phyloP scores from a whole-genome alignment of 495 filamentous ascomycete species.

The Aspergillus conjunctus region DNA sequence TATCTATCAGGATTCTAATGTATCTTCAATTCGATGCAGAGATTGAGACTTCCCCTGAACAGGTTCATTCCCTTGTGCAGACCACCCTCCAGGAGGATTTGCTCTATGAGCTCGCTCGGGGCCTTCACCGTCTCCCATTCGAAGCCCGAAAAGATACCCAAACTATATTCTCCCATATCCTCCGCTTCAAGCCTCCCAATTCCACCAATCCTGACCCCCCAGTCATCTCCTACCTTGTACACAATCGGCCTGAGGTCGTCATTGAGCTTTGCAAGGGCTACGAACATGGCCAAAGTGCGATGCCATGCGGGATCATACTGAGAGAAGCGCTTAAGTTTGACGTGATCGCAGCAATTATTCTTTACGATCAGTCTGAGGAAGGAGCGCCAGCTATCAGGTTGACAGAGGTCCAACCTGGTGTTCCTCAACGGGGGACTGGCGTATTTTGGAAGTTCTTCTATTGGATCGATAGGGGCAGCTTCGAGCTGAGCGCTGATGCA shows the following conservation, averaged over 20 bases:
- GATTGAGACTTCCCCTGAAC: conserved; percentile 79
- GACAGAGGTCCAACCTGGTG: conserved; percentile 65
- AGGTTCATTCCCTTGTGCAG: conserved; percentile 76
- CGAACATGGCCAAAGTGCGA: conserved; percentile 84
- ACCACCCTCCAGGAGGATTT: conserved; percentile 86
- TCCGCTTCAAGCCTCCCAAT: conserved; percentile 72
- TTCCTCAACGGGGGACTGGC: conserved; percentile 69
- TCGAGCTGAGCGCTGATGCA: conserved; percentile 95
- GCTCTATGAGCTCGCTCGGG: conserved; percentile 74
- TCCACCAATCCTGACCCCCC: conserved; percentile 64
- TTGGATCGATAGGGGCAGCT: conserved; percentile 92
- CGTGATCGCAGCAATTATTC: conserved; percentile 79
- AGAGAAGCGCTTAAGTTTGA: conserved; percentile 92
- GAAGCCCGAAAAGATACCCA: conserved; percentile 90
- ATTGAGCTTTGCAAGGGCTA: conserved; percentile 89
- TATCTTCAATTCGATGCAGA: conserved; percentile 53
- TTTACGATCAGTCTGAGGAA: conserved; percentile 83
- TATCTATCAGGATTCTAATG: neutral
- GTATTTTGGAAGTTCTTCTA: conserved; percentile 98
- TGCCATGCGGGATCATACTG: conserved; percentile 87
- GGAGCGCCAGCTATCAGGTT: conserved; percentile 57
- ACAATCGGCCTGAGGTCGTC: conserved; percentile 81
- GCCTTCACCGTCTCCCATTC: conserved; percentile 84
- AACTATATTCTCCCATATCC: conserved; percentile 84
- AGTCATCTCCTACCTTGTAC: conserved; percentile 82